Percentiles rank a stretch among this genome's conserved stretches.
Evolutionary conservation across 2,329 filamentous ascomycete species (phyloP).

Genomic region (Myriangium duriaei): DNA sequence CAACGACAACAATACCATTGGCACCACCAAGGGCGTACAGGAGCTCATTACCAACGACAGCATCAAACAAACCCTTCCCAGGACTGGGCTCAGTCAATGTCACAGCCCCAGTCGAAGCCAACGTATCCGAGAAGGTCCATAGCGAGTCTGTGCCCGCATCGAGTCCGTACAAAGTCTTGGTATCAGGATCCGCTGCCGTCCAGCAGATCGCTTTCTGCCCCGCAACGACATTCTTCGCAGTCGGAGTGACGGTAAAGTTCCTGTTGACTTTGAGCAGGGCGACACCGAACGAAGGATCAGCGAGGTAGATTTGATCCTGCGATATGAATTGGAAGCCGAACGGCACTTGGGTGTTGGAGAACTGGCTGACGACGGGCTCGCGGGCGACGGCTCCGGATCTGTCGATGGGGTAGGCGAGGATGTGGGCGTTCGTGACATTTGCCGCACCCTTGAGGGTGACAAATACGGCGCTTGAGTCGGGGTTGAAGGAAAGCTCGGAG

Average conservation of each 20-base stretch:
- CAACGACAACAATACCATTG: conserved; percentile 12
- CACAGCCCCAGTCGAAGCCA: conserved; percentile 5
- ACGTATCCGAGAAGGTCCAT: neutral
- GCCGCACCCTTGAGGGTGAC: conserved; percentile 13
- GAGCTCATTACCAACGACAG: conserved; percentile 7
- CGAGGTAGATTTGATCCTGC: conserved; percentile 10
- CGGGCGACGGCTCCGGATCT: conserved; percentile 9
- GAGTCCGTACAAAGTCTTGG: conserved; percentile 11
- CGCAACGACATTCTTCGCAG: conserved; percentile 7
- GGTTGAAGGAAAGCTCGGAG: conserved; percentile 14
- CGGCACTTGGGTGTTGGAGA: conserved; percentile 9
- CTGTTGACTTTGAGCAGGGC: conserved; percentile 11
- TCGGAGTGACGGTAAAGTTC: conserved; percentile 8
- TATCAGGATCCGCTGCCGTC: conserved; percentile 8
- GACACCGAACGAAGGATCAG: conserved; percentile 12
- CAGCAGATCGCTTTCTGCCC: conserved; percentile 13
- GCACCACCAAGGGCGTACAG: conserved; percentile 12
- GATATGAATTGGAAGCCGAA: conserved; percentile 12
- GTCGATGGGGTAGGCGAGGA: conserved; percentile 11
- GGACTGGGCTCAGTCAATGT: neutral
- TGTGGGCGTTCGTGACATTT: conserved; percentile 7
- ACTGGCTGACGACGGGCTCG: conserved; percentile 5
- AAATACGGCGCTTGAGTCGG: conserved; percentile 13
- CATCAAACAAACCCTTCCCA: conserved; percentile 12
- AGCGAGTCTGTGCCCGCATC: conserved; percentile 9